These are phyloP conservation scores for Luzula sylvatica DNA, from an alignment of 176 grass and related monocot genomes.

Conservation along the genomic window DNA sequence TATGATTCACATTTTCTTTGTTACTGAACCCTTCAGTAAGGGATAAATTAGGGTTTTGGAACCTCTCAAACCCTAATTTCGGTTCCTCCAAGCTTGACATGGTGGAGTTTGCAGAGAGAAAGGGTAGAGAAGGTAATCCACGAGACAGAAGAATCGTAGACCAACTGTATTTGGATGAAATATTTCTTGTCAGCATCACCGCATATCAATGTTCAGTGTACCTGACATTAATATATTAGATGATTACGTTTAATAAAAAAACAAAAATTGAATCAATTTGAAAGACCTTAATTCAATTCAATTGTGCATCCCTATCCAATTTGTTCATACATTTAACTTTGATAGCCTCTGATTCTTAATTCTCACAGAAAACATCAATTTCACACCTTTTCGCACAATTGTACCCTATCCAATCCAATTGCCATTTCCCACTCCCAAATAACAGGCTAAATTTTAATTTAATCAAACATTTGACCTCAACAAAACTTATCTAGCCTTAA, in stretches of 20 bases:
- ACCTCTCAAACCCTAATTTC: constrained; percentile 5
- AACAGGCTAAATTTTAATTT: background rate
- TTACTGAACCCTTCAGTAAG: background rate
- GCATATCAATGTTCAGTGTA: background rate
- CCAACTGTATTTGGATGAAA: background rate
- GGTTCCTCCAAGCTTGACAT: constrained; percentile 12
- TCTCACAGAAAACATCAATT: background rate
- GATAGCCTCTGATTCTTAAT: background rate
- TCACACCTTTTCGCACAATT: background rate
- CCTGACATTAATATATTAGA: background rate
- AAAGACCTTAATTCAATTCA: background rate
- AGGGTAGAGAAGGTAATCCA: background rate
- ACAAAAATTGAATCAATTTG: background rate
- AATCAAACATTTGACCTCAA: background rate
- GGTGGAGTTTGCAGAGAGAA: background rate
- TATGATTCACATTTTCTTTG: background rate
- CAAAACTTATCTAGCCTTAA: background rate
- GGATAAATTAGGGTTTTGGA: background rate
- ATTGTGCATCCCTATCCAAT: background rate
- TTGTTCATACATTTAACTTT: background rate
- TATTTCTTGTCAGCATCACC: constrained; percentile 12
- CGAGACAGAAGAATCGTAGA: constrained; percentile 1
- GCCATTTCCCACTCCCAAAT: background rate
- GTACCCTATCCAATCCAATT: too few relatives aligned
- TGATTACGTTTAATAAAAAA: background rate